phyloP scores from a whole-genome alignment of 73 alveolate species.

The Paramecium biaurelia region DNA sequence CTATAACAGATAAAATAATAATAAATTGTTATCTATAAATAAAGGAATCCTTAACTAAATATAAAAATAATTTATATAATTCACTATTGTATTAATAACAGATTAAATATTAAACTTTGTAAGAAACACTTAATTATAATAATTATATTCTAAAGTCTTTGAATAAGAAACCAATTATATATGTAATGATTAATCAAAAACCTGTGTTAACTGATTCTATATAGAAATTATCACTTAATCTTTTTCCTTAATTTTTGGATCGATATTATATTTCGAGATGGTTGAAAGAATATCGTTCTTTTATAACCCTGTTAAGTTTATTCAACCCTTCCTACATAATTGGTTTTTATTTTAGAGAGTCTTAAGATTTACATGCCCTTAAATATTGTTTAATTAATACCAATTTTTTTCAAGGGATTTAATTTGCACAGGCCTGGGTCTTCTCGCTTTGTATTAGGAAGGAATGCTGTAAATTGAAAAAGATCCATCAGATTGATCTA shows the following conservation, averaged over 20 bases:
- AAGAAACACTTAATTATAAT: not conserved
- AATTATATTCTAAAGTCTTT: not conserved
- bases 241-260: not conserved
- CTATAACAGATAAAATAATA: too few species aligned
- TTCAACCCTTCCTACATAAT: not conserved
- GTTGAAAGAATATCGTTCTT: not conserved
- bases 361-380: constrained; percentile 18
- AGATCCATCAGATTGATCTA: constrained; percentile 6
- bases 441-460: not conserved
- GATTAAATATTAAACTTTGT: not conserved
- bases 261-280: not conserved
- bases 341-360: not conserved
- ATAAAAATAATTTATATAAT: not conserved
- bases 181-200: not conserved
- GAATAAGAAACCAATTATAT: not conserved
- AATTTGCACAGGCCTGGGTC: not conserved
- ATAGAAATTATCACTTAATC: not conserved
- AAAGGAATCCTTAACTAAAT: not conserved
- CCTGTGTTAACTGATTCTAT: constrained; percentile 9
- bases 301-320: not conserved
- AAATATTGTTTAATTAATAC: not conserved
- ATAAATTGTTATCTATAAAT: too few species aligned
- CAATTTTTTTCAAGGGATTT: not conserved
- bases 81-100: too few species aligned
- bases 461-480: not conserved